These are phyloP conservation scores for Colletotrichum karsti DNA, from an alignment of 2,329 filamentous ascomycete genomes.

Conservation along the genomic window DNA sequence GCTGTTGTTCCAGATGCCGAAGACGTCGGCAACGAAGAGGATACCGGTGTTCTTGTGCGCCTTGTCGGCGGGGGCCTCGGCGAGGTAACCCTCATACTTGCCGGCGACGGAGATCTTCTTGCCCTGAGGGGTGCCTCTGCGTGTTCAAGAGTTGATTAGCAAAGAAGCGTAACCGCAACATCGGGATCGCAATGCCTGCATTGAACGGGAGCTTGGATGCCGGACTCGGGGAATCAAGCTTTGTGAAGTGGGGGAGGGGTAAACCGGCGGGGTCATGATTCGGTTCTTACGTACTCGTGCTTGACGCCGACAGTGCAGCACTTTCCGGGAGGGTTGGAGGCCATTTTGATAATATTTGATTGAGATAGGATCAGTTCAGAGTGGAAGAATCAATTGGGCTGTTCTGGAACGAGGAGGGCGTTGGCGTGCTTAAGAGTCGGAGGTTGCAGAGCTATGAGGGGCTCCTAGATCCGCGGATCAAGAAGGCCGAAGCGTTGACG, in stretches of 20 bases:
- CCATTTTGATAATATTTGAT: slow-evolving; percentile 47
- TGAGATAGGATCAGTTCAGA: neutral
- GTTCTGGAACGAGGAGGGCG: neutral
- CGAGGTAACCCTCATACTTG: slow-evolving; percentile 59
- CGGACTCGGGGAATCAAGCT: slow-evolving; percentile 4
- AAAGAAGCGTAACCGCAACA: neutral
- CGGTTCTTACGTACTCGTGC: slow-evolving; percentile 55
- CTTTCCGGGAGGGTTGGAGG: slow-evolving; percentile 58
- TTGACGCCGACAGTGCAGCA: slow-evolving; percentile 63
- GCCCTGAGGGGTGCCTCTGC: slow-evolving; percentile 58
- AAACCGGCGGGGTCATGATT: neutral
- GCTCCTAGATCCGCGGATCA: neutral
- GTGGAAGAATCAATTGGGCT: neutral
- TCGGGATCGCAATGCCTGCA: neutral
- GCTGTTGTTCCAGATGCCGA: slow-evolving; percentile 58
- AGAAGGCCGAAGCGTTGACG: slow-evolving; percentile 7
- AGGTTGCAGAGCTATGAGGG: slow-evolving; percentile 1
- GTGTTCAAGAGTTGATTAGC: neutral
- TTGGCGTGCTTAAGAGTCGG: slow-evolving; percentile 8
- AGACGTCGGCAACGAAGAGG: slow-evolving; percentile 57
- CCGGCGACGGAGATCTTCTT: slow-evolving; percentile 53
- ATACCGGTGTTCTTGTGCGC: slow-evolving; percentile 51
- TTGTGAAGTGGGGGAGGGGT: slow-evolving; percentile 19
- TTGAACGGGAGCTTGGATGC: neutral
- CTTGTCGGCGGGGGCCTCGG: slow-evolving; percentile 51